A percentile compares a stretch with the other conserved stretches of the same genome.
Conservation (phyloP, 1,284 basidiomycete species). For the Cutaneotrichosporon sp. region DNA sequence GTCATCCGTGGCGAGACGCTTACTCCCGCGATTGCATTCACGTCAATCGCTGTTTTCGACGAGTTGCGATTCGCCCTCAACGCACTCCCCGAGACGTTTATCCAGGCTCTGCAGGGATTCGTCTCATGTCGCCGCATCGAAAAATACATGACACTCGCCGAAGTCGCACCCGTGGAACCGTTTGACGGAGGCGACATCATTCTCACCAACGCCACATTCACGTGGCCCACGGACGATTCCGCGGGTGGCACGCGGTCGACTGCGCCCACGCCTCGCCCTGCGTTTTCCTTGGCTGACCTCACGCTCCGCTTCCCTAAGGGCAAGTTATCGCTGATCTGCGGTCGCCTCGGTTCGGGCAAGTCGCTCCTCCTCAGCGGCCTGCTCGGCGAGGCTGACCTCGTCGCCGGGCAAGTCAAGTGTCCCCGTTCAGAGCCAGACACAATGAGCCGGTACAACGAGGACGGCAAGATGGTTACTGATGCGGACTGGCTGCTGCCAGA, state of each 20-base stretch:
- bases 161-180: slow-evolving; percentile 61
- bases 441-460: slow-evolving; percentile 58
- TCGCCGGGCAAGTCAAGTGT: slow-evolving; percentile 63
- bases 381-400: slow-evolving; percentile 82
- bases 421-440: slow-evolving; percentile 78
- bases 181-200: slow-evolving; percentile 57
- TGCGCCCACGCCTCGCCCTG: slow-evolving; percentile 65
- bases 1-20: slow-evolving; percentile 56
- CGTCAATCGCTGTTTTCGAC: slow-evolving; percentile 65
- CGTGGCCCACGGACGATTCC: slow-evolving; percentile 72
- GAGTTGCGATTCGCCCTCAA: slow-evolving; percentile 70
- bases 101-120: slow-evolving; percentile 73
- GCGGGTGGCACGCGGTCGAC: slow-evolving; percentile 47
- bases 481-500: slow-evolving; percentile 71
- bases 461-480: slow-evolving; percentile 26
- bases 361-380: slow-evolving; percentile 71
- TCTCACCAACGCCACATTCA: slow-evolving; percentile 76
- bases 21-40: slow-evolving; percentile 81
- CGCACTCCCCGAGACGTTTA: slow-evolving; percentile 82
- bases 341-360: slow-evolving; percentile 65
- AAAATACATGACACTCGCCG: slow-evolving; percentile 70
- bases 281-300: slow-evolving; percentile 77
- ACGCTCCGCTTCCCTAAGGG: slow-evolving; percentile 70
- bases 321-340: slow-evolving; percentile 74
- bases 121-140: slow-evolving; percentile 87